Base-by-base conservation (phyloP, 108 stramenopile genomes). In the Skeletonema grethae region DNA sequence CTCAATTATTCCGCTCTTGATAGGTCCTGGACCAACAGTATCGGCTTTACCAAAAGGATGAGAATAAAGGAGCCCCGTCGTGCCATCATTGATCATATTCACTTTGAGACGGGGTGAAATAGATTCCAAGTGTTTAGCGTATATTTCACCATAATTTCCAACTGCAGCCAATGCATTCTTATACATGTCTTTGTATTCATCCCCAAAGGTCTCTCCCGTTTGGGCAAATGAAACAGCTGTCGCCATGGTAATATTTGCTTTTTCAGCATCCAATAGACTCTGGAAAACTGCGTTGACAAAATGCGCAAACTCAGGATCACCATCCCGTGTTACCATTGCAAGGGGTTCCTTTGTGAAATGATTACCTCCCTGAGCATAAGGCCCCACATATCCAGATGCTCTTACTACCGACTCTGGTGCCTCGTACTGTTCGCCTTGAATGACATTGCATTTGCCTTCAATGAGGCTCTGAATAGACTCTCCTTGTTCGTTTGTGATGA, bases 61-160 rank as follows among this genome's bases (percentile, higher is more conserved):
- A 15, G 84, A 60, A 55, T 74, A 78, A 24, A 85, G 64, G 30
- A 82, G 18, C 5, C 76, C 76, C 16, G 31, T 31, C 31, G n/a
- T 12, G 13, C 84, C 84, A 34, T n/a, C 13, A 65, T 85, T 85
- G 63, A 82, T 65, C 12, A 18, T 18, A 61, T 85, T 70, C 18
- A 77, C 11, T 1, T 20, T 48, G 16, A 1, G 16, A 57, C 84
- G 48, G 25, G 83, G 74, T 12, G 71, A 12, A n/a, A 85, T 30
- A 11, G 39, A 15, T 61, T 82, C 72, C 41, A 82, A 25, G 38
- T 72, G 48, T 11, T 57, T 45, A 0, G 55, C 35, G 38, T 82
- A 86, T 22, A 86, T 30, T 35, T 83, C 78, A 15, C 71, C 85
- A 57, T 80, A 83, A 34, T 77, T 73, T 24, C 85, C 85, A 11